A percentile compares a stretch with the other conserved stretches of the same genome.
Evolutionary conservation across 2,329 filamentous ascomycete species (phyloP).

Genomic region (Xylariales sp.): DNA sequence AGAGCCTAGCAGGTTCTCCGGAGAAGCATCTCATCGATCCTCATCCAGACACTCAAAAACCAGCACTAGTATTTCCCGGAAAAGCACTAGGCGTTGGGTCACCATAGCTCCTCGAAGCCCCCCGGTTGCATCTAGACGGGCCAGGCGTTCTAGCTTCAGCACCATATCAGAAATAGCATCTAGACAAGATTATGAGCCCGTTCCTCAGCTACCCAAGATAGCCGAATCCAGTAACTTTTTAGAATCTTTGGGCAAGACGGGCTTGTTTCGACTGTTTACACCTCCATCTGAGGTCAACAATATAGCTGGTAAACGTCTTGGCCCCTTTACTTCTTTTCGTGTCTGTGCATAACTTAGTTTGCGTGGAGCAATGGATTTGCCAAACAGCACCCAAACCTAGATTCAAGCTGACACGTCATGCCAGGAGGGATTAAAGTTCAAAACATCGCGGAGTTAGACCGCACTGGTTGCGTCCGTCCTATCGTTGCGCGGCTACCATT

Average conservation of each 20-base stretch:
- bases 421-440: conserved; percentile 33
- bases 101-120: conserved; percentile 28
- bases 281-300: conserved; percentile 15
- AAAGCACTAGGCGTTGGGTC: conserved; percentile 18
- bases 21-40: conserved; percentile 16
- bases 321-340: neutral
- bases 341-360: neutral
- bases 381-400: conserved; percentile 8
- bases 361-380: neutral
- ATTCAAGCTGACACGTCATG: conserved; percentile 19
- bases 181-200: conserved; percentile 25
- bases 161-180: conserved; percentile 26
- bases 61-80: conserved; percentile 6
- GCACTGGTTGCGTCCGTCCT: conserved; percentile 1
- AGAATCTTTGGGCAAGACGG: conserved; percentile 32
- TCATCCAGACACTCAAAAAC: conserved; percentile 15
- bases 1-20: conserved; percentile 19
- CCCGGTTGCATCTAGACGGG: conserved; percentile 8
- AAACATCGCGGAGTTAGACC: conserved; percentile 5
- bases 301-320: conserved; percentile 26
- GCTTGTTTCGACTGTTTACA: conserved; percentile 32
- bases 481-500: conserved; percentile 21
- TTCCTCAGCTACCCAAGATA: conserved; percentile 42
- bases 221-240: conserved; percentile 35
- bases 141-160: conserved; percentile 37